phyloP scores from a whole-genome alignment of 2,329 filamentous ascomycete genomes.

The Fusarium scirpi region DNA sequence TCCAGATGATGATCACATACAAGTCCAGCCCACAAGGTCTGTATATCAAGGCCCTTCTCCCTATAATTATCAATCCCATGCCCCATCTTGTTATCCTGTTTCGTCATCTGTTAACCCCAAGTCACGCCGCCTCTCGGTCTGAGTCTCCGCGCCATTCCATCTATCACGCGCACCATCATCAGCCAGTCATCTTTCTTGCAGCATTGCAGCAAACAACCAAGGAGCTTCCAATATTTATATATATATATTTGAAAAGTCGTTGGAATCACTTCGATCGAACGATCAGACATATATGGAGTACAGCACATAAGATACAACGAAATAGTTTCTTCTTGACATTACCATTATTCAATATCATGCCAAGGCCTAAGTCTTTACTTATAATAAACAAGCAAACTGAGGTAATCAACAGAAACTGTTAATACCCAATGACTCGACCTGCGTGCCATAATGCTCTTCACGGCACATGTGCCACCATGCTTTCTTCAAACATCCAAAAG shows the following conservation, averaged over 20 bases:
- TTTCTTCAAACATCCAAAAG: slow-evolving; percentile 14
- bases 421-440: slow-evolving; percentile 40
- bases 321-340: slow-evolving; percentile 42
- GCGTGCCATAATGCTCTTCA: slow-evolving; percentile 22
- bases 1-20: slow-evolving; percentile 24
- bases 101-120: slow-evolving; percentile 35
- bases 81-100: neutral
- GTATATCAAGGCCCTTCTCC: neutral
- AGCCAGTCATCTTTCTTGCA: neutral
- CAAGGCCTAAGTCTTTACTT: slow-evolving; percentile 23
- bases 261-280: no score
- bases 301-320: neutral
- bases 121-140: slow-evolving; percentile 39
- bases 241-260: neutral
- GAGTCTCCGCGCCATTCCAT: slow-evolving; percentile 29
- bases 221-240: no score
- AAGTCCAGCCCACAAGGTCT: neutral
- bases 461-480: slow-evolving; percentile 8
- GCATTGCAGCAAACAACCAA: neutral
- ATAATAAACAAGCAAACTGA: slow-evolving; percentile 11
- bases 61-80: slow-evolving; percentile 12
- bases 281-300: neutral
- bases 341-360: slow-evolving; percentile 50
- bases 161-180: slow-evolving; percentile 36
- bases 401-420: slow-evolving; percentile 15